phyloP scores from a whole-genome alignment of 805 yeast species.

The Wickerhamomyces rabaulensis region DNA sequence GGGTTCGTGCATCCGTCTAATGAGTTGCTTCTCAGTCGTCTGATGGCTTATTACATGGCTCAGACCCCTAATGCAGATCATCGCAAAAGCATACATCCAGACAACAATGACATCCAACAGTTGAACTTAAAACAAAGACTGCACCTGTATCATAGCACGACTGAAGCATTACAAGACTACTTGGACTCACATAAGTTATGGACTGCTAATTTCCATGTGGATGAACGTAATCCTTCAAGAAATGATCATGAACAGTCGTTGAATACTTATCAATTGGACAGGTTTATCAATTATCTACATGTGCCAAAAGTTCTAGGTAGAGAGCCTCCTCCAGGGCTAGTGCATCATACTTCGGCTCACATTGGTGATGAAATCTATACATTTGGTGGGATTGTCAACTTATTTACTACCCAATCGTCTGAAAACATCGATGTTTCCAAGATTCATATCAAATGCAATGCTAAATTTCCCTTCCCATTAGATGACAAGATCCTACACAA shows the following conservation, averaged over 20 bases:
- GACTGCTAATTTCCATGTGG: conserved; percentile 2
- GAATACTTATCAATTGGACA: conserved; percentile 1
- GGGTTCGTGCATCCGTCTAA: neutral
- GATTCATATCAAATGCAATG: conserved; percentile 31
- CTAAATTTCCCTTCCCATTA: conserved; percentile 42
- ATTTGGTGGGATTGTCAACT: conserved; percentile 39
- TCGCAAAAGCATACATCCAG: neutral
- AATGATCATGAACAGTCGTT: neutral
- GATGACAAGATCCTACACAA: conserved; percentile 34
- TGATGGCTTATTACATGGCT: neutral
- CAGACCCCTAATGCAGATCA: neutral
- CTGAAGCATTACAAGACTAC: conserved; percentile 2
- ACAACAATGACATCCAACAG: neutral
- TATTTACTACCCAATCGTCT: conserved; percentile 18
- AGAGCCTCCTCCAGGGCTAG: conserved; percentile 35
- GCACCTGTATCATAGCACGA: neutral
- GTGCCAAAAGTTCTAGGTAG: conserved; percentile 34
- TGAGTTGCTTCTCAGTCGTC: neutral
- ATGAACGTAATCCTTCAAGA: neutral
- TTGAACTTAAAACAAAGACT: neutral
- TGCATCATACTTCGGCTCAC: conserved; percentile 39
- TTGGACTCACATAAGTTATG: conserved; percentile 8
- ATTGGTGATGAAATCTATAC: conserved; percentile 33
- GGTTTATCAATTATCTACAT: conserved; percentile 18
- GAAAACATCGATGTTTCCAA: conserved; percentile 29